Base-by-base conservation (phyloP, 2,329 filamentous ascomycete genomes). In the Nigrospora osmanthi region DNA sequence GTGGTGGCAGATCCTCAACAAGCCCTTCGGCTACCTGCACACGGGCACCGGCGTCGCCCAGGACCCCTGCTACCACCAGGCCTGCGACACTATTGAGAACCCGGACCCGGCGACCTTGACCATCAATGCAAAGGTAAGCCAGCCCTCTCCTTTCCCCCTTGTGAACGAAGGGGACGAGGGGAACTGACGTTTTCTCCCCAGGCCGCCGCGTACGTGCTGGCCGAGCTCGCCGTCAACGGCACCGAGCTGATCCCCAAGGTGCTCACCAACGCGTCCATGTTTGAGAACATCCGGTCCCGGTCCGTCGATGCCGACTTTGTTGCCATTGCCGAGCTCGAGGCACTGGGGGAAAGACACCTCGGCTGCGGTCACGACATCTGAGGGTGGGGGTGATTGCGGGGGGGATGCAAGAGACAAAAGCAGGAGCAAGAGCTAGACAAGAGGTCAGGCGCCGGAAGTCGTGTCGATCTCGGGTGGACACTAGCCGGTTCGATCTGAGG, bases 21-120 rank as follows among this genome's bases (percentile, higher is more conserved):
- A 65, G 44, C 62, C 64, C 2, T 57, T 64, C 31, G 62, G 62
- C 1, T 63, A 60, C n/a, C 47, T 66, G 11, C 56, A 64, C 49
- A 65, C 63, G 1, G 63, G 63, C 4, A 78, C 76, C 1, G 77
- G 79, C 47, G 70, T 65, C 30, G 62, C 75, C 57, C 52, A 65
- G 37, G 63, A 66, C 44, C 57, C 60, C 3, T 66, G 63, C 49
- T 66, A 66, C 42, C 63, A 66, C 45, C 54, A 59, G 43, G 54
- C 42, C 1, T 66, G 63, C 43, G 63, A 66, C 42, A 61, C 49
- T 2, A 58, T 59, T 28, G 44, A 56, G 1, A 66, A 66, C 39
- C 51, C 58, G 3, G 58, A 64, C 39, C 50, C 56, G 9, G 56
- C 57, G 19, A 55, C 52, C 0, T 43, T 66, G 16, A 62, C 60